These are phyloP conservation scores for Candida pseudofarinosa DNA, from an alignment of 805 yeast genomes.

Conservation along the genomic window DNA sequence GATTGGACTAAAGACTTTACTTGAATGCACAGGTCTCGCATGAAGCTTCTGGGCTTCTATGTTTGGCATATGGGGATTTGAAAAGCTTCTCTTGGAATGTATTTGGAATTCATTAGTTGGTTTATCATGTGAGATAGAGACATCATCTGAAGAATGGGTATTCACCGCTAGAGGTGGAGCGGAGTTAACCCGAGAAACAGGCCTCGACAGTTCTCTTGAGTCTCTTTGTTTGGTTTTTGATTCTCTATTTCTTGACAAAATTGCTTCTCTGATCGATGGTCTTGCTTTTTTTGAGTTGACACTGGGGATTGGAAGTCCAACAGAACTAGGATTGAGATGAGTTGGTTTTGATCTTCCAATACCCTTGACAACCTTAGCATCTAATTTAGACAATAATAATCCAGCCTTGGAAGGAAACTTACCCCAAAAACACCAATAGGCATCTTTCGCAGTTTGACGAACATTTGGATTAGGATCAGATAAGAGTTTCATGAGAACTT, in stretches of 20 bases:
- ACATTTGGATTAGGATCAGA: slow-evolving; percentile 79
- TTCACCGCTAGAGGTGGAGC: not conserved
- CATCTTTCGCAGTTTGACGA: slow-evolving; percentile 65
- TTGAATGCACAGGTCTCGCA: not conserved
- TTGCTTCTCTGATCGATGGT: slow-evolving; percentile 47
- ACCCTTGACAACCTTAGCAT: slow-evolving; percentile 49
- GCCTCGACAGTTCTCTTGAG: slow-evolving; percentile 15
- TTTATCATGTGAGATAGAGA: not conserved
- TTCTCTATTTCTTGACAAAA: slow-evolving; percentile 41
- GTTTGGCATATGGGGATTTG: not conserved
- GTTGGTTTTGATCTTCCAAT: slow-evolving; percentile 57
- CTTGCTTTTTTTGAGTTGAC: slow-evolving; percentile 21
- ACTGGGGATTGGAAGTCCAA: not conserved
- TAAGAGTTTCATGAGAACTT: slow-evolving; percentile 55
- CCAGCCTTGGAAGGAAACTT: slow-evolving; percentile 53
- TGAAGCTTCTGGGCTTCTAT: not conserved
- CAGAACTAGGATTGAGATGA: slow-evolving; percentile 12
- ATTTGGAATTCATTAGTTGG: not conserved
- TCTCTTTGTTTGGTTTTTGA: slow-evolving; percentile 22
- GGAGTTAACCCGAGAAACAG: slow-evolving; percentile 15
- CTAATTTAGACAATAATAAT: slow-evolving; percentile 34
- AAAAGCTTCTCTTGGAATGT: not conserved
- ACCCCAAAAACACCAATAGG: slow-evolving; percentile 67
- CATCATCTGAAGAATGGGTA: not conserved
- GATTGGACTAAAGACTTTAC: not conserved